Conservation (phyloP, 73 alveolate species). For the Paramecium sexaurelia region DNA sequence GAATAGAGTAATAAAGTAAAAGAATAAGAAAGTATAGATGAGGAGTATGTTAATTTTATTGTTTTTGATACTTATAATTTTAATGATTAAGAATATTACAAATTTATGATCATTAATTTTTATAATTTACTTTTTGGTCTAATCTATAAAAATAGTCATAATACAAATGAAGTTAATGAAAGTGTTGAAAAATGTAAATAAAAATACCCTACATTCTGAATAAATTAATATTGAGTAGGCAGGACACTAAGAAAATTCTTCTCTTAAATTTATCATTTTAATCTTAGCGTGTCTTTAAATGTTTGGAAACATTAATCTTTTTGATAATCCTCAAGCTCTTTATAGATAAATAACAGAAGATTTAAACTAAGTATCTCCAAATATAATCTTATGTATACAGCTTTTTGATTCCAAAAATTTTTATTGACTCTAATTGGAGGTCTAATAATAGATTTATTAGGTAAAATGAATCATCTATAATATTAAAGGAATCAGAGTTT, state of each 20-base stretch:
- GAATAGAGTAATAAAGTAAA: not conserved
- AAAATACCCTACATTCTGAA: not conserved
- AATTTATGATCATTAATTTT: not conserved
- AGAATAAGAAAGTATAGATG: not conserved
- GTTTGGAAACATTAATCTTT: slow-evolving; percentile 39
- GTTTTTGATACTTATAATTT: not conserved
- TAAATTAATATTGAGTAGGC: not conserved
- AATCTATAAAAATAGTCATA: not conserved
- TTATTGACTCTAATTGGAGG: slow-evolving; percentile 18
- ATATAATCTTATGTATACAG: slow-evolving; percentile 13
- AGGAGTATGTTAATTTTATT: not conserved
- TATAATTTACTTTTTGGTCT: not conserved
- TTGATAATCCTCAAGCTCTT: slow-evolving; percentile 51
- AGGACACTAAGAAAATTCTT: not conserved
- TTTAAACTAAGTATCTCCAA: not conserved
- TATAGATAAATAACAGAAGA: not conserved
- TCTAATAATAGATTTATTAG: not conserved
- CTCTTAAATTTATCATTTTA: too few species aligned
- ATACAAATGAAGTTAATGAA: not conserved
- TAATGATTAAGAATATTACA: not conserved
- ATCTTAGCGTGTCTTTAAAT: slow-evolving; percentile 6
- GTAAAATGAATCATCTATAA: not conserved
- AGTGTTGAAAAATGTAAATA: not conserved
- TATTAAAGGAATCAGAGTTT: not conserved
- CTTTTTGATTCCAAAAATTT: slow-evolving; percentile 8